These are phyloP conservation scores for Podospora pseudoanserina DNA, from an alignment of 495 filamentous ascomycete genomes.

Conservation along the genomic window DNA sequence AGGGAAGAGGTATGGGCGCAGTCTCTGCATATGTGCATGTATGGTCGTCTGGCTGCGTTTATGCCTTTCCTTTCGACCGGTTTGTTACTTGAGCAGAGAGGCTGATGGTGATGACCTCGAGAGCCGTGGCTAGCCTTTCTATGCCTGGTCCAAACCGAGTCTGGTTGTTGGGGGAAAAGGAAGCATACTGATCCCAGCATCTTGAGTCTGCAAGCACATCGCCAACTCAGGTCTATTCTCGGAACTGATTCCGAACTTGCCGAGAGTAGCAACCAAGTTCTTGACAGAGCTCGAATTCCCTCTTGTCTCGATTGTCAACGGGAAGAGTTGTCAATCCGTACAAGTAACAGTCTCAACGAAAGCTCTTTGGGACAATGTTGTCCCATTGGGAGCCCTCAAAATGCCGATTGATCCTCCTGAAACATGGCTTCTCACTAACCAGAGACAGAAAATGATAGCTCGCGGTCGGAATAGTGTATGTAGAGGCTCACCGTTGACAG, in stretches of 20 bases:
- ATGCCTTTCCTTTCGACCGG: not conserved
- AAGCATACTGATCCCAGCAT: not conserved
- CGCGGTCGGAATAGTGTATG: not conserved
- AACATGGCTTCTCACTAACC: not conserved
- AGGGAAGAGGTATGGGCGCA: not conserved
- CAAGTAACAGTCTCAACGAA: not conserved
- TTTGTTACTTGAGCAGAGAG: not conserved
- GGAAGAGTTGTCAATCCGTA: no score
- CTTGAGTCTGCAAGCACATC: no score
- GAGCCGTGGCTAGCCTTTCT: not conserved
- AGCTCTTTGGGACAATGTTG: not conserved
- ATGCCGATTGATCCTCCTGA: not conserved
- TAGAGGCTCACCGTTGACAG: not conserved
- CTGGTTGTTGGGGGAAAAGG: not conserved
- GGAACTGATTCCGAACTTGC: no score
- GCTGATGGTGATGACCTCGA: not conserved
- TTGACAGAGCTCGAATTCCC: no score
- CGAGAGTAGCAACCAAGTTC: no score
- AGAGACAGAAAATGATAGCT: not conserved
- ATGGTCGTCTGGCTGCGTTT: not conserved
- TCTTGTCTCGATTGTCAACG: no score
- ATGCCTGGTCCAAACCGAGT: not conserved
- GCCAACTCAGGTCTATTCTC: no score
- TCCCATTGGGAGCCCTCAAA: not conserved
- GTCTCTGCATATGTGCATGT: not conserved